These are phyloP conservation scores for Thermoascus crustaceus DNA, from an alignment of 2,329 filamentous ascomycete genomes.

Conservation along the genomic window DNA sequence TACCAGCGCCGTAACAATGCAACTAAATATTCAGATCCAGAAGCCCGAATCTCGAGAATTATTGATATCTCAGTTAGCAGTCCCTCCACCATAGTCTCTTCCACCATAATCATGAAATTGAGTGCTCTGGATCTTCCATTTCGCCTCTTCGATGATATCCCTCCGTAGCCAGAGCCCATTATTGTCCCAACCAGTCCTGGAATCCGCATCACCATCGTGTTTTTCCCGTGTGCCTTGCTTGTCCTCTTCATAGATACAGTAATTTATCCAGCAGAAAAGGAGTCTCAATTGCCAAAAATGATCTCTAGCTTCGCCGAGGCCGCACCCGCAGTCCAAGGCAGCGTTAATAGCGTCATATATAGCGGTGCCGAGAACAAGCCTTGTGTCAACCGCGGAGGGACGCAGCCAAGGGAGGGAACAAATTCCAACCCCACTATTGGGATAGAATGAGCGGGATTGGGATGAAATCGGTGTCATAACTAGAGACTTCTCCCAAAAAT, in stretches of 20 bases:
- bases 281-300: conserved; percentile 54
- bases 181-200: conserved; percentile 8
- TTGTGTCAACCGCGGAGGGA: conserved; percentile 60
- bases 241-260: conserved; percentile 10
- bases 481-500: conserved; percentile 59
- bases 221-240: conserved; percentile 13
- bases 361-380: conserved; percentile 56
- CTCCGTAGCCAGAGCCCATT: conserved; percentile 30
- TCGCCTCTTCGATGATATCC: conserved; percentile 33
- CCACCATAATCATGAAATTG: conserved; percentile 19
- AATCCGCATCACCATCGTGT: conserved; percentile 3
- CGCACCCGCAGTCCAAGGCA: conserved; percentile 22
- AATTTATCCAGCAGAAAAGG: conserved; percentile 61
- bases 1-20: no score
- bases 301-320: conserved; percentile 44
- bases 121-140: conserved; percentile 36
- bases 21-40: no score
- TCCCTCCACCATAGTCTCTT: no score
- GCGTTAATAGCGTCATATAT: conserved; percentile 26
- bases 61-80: no score
- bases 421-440: conserved; percentile 37
- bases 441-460: conserved; percentile 18
- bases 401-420: conserved; percentile 44
- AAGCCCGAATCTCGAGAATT: no score
- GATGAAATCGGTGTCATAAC: conserved; percentile 46